phyloP scores from a whole-genome alignment of 1,284 basidiomycete genomes.

The Butyriboletus appendiculatus region DNA sequence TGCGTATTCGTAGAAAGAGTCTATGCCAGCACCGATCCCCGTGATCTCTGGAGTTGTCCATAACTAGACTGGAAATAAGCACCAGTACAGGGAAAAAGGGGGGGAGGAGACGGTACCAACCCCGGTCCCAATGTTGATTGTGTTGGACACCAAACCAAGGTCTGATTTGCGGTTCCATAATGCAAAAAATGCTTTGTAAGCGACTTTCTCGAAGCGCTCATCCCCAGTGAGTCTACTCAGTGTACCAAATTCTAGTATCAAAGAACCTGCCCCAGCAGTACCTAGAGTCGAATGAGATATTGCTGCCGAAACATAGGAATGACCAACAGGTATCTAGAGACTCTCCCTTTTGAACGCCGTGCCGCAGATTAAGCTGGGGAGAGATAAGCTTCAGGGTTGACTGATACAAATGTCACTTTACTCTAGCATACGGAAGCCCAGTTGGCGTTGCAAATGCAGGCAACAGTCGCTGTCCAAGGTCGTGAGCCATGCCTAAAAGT shows the following conservation, averaged over 20 bases:
- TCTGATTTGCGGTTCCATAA: slow-evolving; percentile 88
- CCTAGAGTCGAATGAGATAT: slow-evolving; percentile 46
- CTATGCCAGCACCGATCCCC: slow-evolving; percentile 88
- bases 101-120: slow-evolving; percentile 44
- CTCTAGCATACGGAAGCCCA: slow-evolving; percentile 87
- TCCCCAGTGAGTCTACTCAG: slow-evolving; percentile 88
- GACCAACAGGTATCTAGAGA: slow-evolving; percentile 76
- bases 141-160: slow-evolving; percentile 85
- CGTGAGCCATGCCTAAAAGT: slow-evolving; percentile 76
- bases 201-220: slow-evolving; percentile 81
- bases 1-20: slow-evolving; percentile 93
- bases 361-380: slow-evolving; percentile 70
- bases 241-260: slow-evolving; percentile 91
- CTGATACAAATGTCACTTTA: slow-evolving; percentile 36
- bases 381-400: not conserved
- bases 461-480: slow-evolving; percentile 81
- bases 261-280: slow-evolving; percentile 88
- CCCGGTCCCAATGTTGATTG: slow-evolving; percentile 78
- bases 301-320: slow-evolving; percentile 1
- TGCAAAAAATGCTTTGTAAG: slow-evolving; percentile 85
- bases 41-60: slow-evolving; percentile 77
- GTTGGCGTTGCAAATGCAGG: slow-evolving; percentile 90
- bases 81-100: slow-evolving; percentile 1
- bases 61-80: slow-evolving; percentile 38
- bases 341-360: slow-evolving; percentile 68